Percentiles rank a stretch among this genome's conserved stretches.
Evolutionary conservation across 2,329 filamentous ascomycete genomes (phyloP).

Genomic region (Fusarium drepaniforme): DNA sequence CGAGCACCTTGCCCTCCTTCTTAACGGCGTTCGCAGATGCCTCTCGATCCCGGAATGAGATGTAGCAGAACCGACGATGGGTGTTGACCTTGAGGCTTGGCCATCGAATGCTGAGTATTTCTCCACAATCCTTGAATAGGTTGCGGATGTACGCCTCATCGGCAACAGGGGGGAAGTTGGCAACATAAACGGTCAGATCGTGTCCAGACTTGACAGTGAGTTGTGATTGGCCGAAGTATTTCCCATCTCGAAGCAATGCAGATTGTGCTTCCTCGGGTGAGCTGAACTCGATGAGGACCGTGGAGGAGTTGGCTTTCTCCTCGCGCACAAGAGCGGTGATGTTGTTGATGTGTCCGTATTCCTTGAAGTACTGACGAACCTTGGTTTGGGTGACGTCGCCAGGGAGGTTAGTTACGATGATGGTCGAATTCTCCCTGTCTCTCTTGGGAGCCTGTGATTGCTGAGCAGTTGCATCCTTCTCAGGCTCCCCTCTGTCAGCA

Average conservation of each 20-base stretch:
- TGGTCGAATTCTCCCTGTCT: constrained; percentile 90
- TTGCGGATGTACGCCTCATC: constrained; percentile 77
- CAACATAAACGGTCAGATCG: constrained; percentile 86
- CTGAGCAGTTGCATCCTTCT: constrained; percentile 19
- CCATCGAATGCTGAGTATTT: constrained; percentile 87
- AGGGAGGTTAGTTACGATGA: constrained; percentile 85
- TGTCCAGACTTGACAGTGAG: constrained; percentile 82
- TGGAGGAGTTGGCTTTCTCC: constrained; percentile 68
- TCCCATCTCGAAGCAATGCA: constrained; percentile 84
- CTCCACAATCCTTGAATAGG: constrained; percentile 80
- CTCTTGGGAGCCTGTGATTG: constrained; percentile 68
- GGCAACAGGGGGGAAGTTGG: constrained; percentile 86
- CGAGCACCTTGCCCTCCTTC: constrained; percentile 78
- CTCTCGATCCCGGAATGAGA: constrained; percentile 82
- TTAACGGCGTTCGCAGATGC: constrained; percentile 78
- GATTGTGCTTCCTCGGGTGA: constrained; percentile 83
- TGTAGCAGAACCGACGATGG: constrained; percentile 93
- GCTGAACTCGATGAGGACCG: constrained; percentile 88
- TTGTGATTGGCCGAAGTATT: constrained; percentile 78
- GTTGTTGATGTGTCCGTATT: constrained; percentile 87
- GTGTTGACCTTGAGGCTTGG: constrained; percentile 92
- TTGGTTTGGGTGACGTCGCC: constrained; percentile 75
- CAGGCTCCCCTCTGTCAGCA: constrained; percentile 44
- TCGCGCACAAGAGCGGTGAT: constrained; percentile 75
- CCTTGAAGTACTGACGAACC: constrained; percentile 90